These are phyloP conservation scores for Lipomyces mesembrius DNA, from an alignment of 805 yeast species.

Conservation along the genomic window DNA sequence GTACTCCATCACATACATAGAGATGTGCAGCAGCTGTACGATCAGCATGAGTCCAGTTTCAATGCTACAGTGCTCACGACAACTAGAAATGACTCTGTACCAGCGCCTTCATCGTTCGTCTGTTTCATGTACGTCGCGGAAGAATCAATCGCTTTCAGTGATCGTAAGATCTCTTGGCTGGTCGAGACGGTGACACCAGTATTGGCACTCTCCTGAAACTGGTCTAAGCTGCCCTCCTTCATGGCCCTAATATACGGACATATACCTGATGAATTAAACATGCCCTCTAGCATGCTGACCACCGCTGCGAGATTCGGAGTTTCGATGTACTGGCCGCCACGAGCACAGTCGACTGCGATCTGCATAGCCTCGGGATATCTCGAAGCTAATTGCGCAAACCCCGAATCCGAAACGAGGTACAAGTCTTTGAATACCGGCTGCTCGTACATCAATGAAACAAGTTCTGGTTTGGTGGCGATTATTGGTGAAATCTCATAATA, in stretches of 20 bases:
- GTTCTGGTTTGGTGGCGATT: not conserved
- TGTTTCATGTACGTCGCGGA: not conserved
- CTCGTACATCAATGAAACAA: not conserved
- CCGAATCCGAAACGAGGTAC: not conserved
- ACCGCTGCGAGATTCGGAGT: not conserved
- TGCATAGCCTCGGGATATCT: not conserved
- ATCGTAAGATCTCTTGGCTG: not conserved
- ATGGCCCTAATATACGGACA: not conserved
- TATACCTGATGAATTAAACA: not conserved
- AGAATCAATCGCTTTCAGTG: not conserved
- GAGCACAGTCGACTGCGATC: not conserved
- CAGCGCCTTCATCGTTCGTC: not conserved
- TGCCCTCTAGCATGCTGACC: not conserved
- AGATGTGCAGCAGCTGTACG: not conserved
- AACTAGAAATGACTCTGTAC: not conserved
- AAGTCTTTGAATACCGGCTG: not conserved
- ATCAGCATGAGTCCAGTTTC: not conserved
- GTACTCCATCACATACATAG: too few relatives aligned
- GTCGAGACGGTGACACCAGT: not conserved
- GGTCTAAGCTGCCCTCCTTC: slow-evolving; percentile 2
- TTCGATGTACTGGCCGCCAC: not conserved
- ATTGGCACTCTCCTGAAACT: not conserved
- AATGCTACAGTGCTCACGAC: not conserved
- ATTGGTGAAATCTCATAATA: not conserved
- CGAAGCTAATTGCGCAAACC: not conserved